A percentile compares a stretch with the other conserved stretches of the same genome.
These are phyloP conservation scores for Sideroxylon spinosum DNA, from an alignment of 179 eudicot genomes.

Conservation along the genomic window DNA sequence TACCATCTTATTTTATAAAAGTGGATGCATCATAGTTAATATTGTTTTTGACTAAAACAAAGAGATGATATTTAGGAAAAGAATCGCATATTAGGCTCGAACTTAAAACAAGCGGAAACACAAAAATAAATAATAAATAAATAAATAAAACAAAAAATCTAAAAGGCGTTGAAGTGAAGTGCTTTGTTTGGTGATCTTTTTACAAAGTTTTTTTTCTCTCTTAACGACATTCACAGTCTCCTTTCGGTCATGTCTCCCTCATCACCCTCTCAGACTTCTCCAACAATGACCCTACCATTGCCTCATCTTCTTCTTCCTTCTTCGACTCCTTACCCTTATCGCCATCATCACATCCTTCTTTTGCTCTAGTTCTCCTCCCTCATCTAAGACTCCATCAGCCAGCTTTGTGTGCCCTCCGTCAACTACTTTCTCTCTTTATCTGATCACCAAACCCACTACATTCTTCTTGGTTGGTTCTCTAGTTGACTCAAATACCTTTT, in stretches of 20 bases:
- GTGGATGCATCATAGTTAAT: too few relatives aligned
- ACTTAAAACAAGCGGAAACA: too few relatives aligned
- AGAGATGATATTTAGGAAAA: too few relatives aligned
- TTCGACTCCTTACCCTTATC: conserved; percentile 23
- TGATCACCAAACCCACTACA: conserved; percentile 35
- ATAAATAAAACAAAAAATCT: too few relatives aligned
- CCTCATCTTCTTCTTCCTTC: conserved; percentile 20
- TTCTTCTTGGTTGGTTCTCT: conserved; percentile 25
- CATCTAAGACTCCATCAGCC: conserved; percentile 30
- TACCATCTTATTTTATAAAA: too few relatives aligned
- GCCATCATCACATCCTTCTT: conserved; percentile 55
- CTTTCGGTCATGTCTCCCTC: conserved; percentile 63
- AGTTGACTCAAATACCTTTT: too few relatives aligned
- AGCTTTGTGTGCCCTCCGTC: conserved; percentile 22
- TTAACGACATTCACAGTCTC: conserved; percentile 54
- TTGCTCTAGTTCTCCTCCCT: conserved; percentile 23
- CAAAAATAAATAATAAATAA: too few relatives aligned
- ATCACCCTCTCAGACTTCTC: conserved; percentile 41
- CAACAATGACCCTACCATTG: conserved; percentile 33
- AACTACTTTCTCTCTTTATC: conserved; percentile 27
- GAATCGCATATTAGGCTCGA: too few relatives aligned
- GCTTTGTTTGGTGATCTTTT: too few relatives aligned
- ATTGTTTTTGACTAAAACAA: too few relatives aligned
- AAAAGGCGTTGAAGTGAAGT: too few relatives aligned
- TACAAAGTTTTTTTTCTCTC: conserved; percentile 52